phyloP scores from a whole-genome alignment of 495 filamentous ascomycete genomes.

The Bombardia bombarda region DNA sequence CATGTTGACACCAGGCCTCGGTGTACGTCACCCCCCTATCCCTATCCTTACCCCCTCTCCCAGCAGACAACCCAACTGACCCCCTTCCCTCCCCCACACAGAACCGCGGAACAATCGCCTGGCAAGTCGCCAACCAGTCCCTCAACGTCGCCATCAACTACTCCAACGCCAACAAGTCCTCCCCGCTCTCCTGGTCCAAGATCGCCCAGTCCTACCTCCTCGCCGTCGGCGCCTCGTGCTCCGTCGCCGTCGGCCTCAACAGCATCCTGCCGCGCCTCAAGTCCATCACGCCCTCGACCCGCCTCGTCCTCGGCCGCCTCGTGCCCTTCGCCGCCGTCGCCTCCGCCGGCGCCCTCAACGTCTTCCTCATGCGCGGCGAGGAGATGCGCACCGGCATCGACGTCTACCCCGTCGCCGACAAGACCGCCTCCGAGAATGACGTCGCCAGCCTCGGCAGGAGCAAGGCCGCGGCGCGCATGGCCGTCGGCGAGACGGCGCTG shows the following conservation, averaged over 20 bases:
- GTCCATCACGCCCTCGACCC: slow-evolving; percentile 61
- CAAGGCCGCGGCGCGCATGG: slow-evolving; percentile 75
- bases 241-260: slow-evolving; percentile 89
- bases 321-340: slow-evolving; percentile 95
- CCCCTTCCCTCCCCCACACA: slow-evolving; percentile 19
- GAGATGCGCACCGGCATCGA: slow-evolving; percentile 92
- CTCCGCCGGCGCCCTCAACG: slow-evolving; percentile 82
- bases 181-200: slow-evolving; percentile 68
- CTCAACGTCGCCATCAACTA: slow-evolving; percentile 97
- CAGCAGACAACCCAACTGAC: not conserved
- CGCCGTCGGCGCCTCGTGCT: slow-evolving; percentile 86
- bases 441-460: slow-evolving; percentile 71
- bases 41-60: not conserved
- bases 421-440: slow-evolving; percentile 44
- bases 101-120: slow-evolving; percentile 82
- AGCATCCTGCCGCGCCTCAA: slow-evolving; percentile 78
- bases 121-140: slow-evolving; percentile 95
- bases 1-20: slow-evolving; percentile 85
- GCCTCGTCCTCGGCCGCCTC: slow-evolving; percentile 66
- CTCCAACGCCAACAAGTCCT: slow-evolving; percentile 95
- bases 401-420: slow-evolving; percentile 68
- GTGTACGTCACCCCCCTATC: slow-evolving; percentile 36
- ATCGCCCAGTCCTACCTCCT: slow-evolving; percentile 84
- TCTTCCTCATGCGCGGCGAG: slow-evolving; percentile 94
- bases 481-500: slow-evolving; percentile 85